Evolutionary conservation across 1,139 yeast genomes (phyloP), one percentile per base, ranked within the genome.

Genomic region (Yamadazyma atlantica): DNA sequence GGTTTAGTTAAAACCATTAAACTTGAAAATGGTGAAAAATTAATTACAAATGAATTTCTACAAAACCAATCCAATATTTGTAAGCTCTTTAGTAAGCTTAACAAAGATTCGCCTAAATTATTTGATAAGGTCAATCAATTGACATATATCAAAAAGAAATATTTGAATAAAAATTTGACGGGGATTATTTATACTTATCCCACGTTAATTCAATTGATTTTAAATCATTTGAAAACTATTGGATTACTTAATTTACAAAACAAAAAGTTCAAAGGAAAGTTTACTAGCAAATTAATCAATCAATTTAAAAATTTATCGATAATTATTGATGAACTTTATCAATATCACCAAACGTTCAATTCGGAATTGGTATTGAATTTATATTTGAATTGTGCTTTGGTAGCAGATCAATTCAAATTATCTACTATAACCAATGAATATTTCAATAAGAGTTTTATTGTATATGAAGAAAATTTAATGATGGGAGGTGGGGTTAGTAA

Each of bases 401-500:
- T 86, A 3, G 92, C 97, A 0, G 96, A 92, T 58, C 94, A 85
- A 56, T 69, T 85, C 27, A 67, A 62, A 33, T 66, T 64, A 41
- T 63, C 66, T 36, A 53, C 62, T 39, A 79, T 87, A 27, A 72
- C 92, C n/a, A 87, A 86, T 60, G 98, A 92, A 60, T 82, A 88
- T 51, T 87, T 85, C 61, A 90, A 86, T 22, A 95, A 89, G 58
- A 84, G 95, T 4, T 88, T 89, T 57, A 76, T 90, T 2, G 77
- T 88, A 1, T 92, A 87, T 58, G 98, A 92, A 58, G 97, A 92
- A 53, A 72, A 80, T 21, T 68, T 69, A 44, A 60, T 64, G 27
- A 36, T 50, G 18, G 50, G 50, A 8, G 42, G 41, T 21, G 48
- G 43, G 5, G 22, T 33, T n/a, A 27, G 22, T n/a, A n/a, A n/a